phyloP scores from a whole-genome alignment of 1,284 basidiomycete genomes.

The Polyporus tsugae region DNA sequence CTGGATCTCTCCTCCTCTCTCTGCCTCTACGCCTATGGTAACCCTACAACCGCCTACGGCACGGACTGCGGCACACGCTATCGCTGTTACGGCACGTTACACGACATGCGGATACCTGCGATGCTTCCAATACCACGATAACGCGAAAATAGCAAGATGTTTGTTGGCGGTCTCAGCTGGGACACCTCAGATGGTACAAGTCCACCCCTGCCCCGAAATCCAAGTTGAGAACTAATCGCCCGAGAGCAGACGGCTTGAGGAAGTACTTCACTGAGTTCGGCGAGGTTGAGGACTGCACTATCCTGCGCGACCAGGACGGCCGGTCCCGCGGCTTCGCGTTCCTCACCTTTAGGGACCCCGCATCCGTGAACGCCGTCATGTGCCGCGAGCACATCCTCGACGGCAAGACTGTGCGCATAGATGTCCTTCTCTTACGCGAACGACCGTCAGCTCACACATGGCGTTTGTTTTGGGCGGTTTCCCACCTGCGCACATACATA shows the following conservation, averaged over 20 bases:
- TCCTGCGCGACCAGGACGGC: conserved; percentile 91
- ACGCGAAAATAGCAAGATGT: conserved; percentile 85
- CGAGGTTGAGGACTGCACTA: conserved; percentile 89
- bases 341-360: conserved; percentile 87
- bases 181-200: conserved; percentile 92
- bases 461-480: background rate
- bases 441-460: background rate
- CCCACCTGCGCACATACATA: conserved; percentile 41
- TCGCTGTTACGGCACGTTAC: conserved; percentile 27
- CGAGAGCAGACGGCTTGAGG: conserved; percentile 66
- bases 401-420: conserved; percentile 66
- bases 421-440: background rate
- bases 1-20: conserved; percentile 23
- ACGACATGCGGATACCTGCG: conserved; percentile 19
- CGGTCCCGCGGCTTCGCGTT: conserved; percentile 94
- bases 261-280: conserved; percentile 76
- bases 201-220: conserved; percentile 17
- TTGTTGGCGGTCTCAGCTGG: conserved; percentile 96
- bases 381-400: conserved; percentile 87
- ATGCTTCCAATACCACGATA: conserved; percentile 17
- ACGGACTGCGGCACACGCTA: conserved; percentile 12
- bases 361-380: conserved; percentile 83
- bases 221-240: conserved; percentile 25
- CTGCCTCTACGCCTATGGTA: conserved; percentile 26
- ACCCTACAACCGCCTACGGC: conserved; percentile 14